phyloP scores from a whole-genome alignment of 2,329 filamentous ascomycete genomes.

The Fusarium sp. region DNA sequence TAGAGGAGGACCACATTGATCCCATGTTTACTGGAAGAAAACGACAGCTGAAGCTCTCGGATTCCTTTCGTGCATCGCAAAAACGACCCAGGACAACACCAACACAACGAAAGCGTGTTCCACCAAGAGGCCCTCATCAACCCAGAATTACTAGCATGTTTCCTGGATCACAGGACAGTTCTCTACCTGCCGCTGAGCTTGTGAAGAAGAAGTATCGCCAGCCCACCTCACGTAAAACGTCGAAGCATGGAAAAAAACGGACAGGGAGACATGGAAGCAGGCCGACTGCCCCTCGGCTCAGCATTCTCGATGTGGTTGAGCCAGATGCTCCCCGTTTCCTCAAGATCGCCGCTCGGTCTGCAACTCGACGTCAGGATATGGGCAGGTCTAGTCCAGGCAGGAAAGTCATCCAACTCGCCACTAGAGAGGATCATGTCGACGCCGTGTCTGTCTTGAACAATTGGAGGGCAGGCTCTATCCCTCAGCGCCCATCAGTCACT shows the following conservation, averaged over 20 bases:
- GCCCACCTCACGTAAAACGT: slow-evolving; percentile 6
- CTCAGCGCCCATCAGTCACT: slow-evolving; percentile 53
- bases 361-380: slow-evolving; percentile 57
- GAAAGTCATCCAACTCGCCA: slow-evolving; percentile 72
- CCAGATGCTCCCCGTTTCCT: slow-evolving; percentile 67
- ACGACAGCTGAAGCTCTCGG: slow-evolving; percentile 49
- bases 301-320: slow-evolving; percentile 71
- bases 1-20: slow-evolving; percentile 67
- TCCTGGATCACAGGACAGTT: slow-evolving; percentile 10
- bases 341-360: slow-evolving; percentile 71
- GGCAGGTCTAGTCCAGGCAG: slow-evolving; percentile 66
- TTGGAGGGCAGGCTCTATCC: slow-evolving; percentile 68
- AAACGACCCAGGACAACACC: slow-evolving; percentile 42
- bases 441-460: slow-evolving; percentile 63
- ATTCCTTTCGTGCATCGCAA: slow-evolving; percentile 40
- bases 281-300: slow-evolving; percentile 59
- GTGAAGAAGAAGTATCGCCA: slow-evolving; percentile 36
- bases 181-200: slow-evolving; percentile 15
- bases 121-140: slow-evolving; percentile 41
- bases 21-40: slow-evolving; percentile 61
- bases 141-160: slow-evolving; percentile 49
- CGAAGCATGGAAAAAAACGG: slow-evolving; percentile 14
- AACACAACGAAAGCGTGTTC: slow-evolving; percentile 36
- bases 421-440: slow-evolving; percentile 70
- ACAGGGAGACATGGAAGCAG: slow-evolving; percentile 7